phyloP scores from a whole-genome alignment of 805 yeast genomes.

The Grigorovia yakushimaensis region DNA sequence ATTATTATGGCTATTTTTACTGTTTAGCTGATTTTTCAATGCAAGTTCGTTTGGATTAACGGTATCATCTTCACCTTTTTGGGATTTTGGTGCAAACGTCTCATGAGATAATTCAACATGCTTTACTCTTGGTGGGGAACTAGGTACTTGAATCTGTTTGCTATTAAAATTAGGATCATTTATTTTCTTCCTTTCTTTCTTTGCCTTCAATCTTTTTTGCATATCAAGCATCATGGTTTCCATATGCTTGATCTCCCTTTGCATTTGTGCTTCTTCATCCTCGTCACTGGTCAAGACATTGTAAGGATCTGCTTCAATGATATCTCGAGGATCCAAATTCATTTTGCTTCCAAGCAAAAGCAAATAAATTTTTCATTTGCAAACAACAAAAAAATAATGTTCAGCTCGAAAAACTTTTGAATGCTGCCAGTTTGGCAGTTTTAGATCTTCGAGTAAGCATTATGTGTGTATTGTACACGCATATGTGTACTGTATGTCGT shows the following conservation, averaged over 20 bases:
- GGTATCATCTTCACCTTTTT: constrained; percentile 11
- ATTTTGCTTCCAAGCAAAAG: too few species aligned
- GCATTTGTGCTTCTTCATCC: constrained; percentile 14
- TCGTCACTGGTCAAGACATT: constrained; percentile 16
- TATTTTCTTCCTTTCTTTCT: constrained; percentile 9
- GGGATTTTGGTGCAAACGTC: neutral
- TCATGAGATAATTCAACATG: constrained; percentile 4
- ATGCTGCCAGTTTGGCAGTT: too few species aligned
- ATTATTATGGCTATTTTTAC: neutral
- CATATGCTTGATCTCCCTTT: constrained; percentile 16
- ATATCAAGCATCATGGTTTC: constrained; percentile 22
- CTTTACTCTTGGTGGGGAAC: constrained; percentile 19
- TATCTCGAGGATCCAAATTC: constrained; percentile 22
- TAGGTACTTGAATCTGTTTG: constrained; percentile 13
- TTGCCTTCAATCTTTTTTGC: constrained; percentile 14
- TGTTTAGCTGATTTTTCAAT: neutral
- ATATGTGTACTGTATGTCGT: too few species aligned
- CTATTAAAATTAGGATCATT: constrained; percentile 18
- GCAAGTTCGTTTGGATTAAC: neutral
- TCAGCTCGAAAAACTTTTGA: too few species aligned
- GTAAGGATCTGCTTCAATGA: constrained; percentile 12
- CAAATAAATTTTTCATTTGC: too few species aligned
- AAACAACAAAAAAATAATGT: too few species aligned
- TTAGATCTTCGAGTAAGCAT: too few species aligned
- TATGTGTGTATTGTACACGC: too few species aligned